Conservation (phyloP, 345 rosid genomes). For the Chamaenerion angustifolium region DNA sequence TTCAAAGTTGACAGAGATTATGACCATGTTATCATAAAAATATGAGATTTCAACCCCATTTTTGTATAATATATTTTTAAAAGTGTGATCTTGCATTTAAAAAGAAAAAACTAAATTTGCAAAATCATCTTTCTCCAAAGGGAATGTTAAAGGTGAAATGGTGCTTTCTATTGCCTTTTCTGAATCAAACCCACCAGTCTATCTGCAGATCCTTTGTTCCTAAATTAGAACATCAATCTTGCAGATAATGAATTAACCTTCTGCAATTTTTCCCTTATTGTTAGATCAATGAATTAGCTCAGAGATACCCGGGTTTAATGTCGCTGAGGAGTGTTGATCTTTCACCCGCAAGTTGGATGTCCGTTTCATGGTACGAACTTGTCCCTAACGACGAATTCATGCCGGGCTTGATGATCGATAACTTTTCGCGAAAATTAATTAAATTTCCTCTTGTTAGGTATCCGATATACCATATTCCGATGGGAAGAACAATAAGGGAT, state of each 20-base stretch:
- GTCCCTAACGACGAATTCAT: not conserved
- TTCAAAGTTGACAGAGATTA: not conserved
- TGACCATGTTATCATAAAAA: no score
- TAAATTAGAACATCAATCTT: no score
- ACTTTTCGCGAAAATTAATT: not conserved
- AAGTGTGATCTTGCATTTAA: no score
- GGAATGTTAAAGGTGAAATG: no score
- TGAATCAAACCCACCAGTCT: no score
- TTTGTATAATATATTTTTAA: no score
- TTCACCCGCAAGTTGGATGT: slow-evolving; percentile 99
- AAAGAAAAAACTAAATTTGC: no score
- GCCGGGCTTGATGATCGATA: not conserved
- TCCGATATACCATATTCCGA: slow-evolving; percentile 96
- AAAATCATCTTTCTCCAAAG: no score
- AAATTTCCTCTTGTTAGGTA: slow-evolving; percentile 33
- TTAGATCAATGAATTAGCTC: slow-evolving; percentile 71
- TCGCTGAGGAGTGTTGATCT: slow-evolving; percentile 95
- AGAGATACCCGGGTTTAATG: slow-evolving; percentile 66
- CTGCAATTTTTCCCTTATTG: slow-evolving; percentile 5
- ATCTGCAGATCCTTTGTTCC: no score
- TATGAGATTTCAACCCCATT: no score
- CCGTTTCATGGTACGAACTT: slow-evolving; percentile 69
- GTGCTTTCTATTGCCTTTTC: no score
- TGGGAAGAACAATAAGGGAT: slow-evolving; percentile 98
- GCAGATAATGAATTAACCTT: no score